Base-by-base conservation (phyloP, 495 filamentous ascomycete genomes). In the Friedmanniomyces simplex region DNA sequence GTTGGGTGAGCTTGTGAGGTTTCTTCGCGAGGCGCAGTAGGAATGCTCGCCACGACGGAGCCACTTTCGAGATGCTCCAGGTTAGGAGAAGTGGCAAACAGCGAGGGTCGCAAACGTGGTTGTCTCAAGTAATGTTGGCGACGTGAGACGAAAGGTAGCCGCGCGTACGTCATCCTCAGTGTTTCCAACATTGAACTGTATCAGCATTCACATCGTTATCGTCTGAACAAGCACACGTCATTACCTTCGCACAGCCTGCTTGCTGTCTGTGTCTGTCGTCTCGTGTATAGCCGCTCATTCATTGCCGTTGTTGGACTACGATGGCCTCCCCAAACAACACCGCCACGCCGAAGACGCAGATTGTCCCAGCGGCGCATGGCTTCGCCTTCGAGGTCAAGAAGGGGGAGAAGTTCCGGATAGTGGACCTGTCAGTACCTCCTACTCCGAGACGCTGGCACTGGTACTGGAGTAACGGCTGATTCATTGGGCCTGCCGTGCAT, bases 371-470 rank as follows among this genome's bases (percentile, higher is more conserved):
- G 18, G 47, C 54, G 24, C 63, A 65, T 46, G 68, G 67, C 57
- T 61, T 63, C 58, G 60, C 70, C 39, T 70, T 72, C 62, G 45
- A 51, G 39, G 64, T 73, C 52, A 54, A 60, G 30, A 58, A 51
- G 16, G 66, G 62, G 47, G 52, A 60, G 52, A 58, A 59, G 50
- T 73, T 73, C 64, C 70, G 71, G 58, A 60, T 73, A 25, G 63
- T 69, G 30, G 71, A 73, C 59, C 52, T 71, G 26, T 43, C 5
- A 43, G 39, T 32, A 43, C 14, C 5, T 43, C 4, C 39, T n/a
- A n/a, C n/a, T n/a, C n/a, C 39, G 14, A 16, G 4, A 20, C 39
- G 4, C 13, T 5, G 14, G 39, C 14, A 5, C 18, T 32, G 28
- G 28, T 10, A 3, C 39, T 13, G 5, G 14, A 16, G 5, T 16